Evolutionary conservation across 257 asterid species (phyloP), one percentile per base, ranked within the genome.

Genomic region (Perilla frutescens): DNA sequence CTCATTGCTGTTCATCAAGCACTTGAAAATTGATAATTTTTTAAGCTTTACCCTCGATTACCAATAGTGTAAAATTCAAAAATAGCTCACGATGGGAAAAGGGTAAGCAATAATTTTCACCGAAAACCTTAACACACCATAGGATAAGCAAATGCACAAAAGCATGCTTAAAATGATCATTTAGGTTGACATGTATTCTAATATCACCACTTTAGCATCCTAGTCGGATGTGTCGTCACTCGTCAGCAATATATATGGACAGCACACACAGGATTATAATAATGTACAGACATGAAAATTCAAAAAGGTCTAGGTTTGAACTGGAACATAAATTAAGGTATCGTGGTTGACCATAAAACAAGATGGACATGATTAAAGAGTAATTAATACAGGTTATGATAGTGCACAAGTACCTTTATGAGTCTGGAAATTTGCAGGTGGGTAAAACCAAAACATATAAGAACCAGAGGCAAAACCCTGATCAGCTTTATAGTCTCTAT

Each of bases 391-490:
- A 62, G 26, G 34, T 66, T 64, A 43, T 1, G 69, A 72, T 65
- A 32, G 55, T 62, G 55, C 43, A 54, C 31, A 44, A 37, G 62
- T 85, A 90, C 98, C 96, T 90, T 79, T 67, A 93, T 84, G 78
- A 93, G 96, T 84, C 84, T 83, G 51, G 85, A 81, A 75, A 93
- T 84, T 81, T 90, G 87, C 13, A 93, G 96, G 76, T 89, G 88
- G 60, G 97, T n/a, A 81, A 76, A 92, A 84, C 41, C 97, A 96
- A 85, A 90, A 92, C 97, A 87, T 87, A 71, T 64, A 84, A 71
- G 92, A 81, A 80, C 98, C 96, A 75, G 98, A 79, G 56, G 80
- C 84, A 66, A 85, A 90, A 79, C 40, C 60, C 84, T 83, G 83
- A 76, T 87, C 89, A 50, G 89, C 76, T 78, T 80, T 82, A 66